These are phyloP conservation scores for Neurospora terricola DNA, from an alignment of 495 filamentous ascomycete species.

Conservation along the genomic window DNA sequence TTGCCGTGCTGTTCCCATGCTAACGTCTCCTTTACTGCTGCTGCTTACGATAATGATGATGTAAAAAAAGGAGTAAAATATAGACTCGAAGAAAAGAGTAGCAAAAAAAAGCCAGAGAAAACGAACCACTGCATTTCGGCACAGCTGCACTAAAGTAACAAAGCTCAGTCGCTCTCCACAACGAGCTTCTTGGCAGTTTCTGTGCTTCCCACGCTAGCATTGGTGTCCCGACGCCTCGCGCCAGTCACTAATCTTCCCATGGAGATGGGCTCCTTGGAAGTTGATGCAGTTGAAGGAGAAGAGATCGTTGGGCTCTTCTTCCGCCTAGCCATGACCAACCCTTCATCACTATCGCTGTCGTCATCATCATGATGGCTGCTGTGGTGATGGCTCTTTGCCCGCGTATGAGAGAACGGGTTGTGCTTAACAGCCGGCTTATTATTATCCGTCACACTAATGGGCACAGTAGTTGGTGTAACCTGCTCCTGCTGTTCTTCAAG, in stretches of 20 bases:
- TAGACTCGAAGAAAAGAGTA: not conserved
- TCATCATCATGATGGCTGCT: conserved; percentile 45
- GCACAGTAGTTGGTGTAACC: not conserved
- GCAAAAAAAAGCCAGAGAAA: not conserved
- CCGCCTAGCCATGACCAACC: conserved; percentile 35
- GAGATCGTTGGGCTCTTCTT: conserved; percentile 22
- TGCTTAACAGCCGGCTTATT: not conserved
- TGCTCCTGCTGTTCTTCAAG: conserved; percentile 24
- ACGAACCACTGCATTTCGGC: not conserved
- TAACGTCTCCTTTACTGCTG: not conserved
- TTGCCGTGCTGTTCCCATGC: not conserved
- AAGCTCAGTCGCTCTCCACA: conserved; percentile 23
- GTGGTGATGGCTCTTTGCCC: conserved; percentile 3
- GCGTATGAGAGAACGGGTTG: not conserved
- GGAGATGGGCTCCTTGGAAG: conserved; percentile 16
- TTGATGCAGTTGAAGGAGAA: not conserved
- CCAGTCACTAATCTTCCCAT: conserved; percentile 22
- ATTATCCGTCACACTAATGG: not conserved
- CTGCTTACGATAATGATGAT: not conserved
- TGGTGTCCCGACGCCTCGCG: conserved; percentile 37
- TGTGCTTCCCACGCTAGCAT: conserved; percentile 42
- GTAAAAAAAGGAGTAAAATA: not conserved
- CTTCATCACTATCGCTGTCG: conserved; percentile 47
- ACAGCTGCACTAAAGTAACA: not conserved
- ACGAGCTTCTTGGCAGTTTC: conserved; percentile 48